Evolutionary conservation across 2,329 filamentous ascomycete genomes (phyloP).

Genomic region (Penicillium sp.): DNA sequence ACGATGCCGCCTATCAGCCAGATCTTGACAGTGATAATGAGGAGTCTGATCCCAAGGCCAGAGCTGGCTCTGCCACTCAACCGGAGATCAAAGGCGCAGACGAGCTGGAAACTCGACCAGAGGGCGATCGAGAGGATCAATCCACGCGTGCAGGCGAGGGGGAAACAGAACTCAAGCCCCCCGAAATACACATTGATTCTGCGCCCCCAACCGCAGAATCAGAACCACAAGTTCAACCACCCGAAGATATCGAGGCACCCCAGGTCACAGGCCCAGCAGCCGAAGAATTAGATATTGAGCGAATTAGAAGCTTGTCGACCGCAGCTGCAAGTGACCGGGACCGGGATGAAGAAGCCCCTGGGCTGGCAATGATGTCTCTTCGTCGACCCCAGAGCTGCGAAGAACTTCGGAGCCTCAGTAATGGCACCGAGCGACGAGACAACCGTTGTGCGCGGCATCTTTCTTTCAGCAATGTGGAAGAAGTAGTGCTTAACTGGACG

Average conservation of each 20-base stretch:
- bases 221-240: constrained; percentile 16
- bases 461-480: constrained; percentile 46
- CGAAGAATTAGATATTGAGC: constrained; percentile 25
- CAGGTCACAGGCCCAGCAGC: constrained; percentile 20
- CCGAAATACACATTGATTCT: constrained; percentile 33
- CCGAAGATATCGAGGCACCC: constrained; percentile 8
- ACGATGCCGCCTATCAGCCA: constrained; percentile 26
- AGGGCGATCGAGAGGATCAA: constrained; percentile 12
- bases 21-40: constrained; percentile 29
- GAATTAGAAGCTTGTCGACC: not conserved
- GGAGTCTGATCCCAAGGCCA: constrained; percentile 6
- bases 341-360: constrained; percentile 15
- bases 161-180: constrained; percentile 20
- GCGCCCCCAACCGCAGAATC: constrained; percentile 17
- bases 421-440: constrained; percentile 19
- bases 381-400: constrained; percentile 36
- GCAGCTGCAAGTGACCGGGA: constrained; percentile 18
- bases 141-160: constrained; percentile 7
- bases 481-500: constrained; percentile 38
- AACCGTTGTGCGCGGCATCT: constrained; percentile 39
- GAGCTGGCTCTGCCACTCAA: constrained; percentile 13
- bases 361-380: constrained; percentile 27
- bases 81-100: constrained; percentile 16
- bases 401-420: constrained; percentile 21
- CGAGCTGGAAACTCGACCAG: constrained; percentile 14